These are phyloP conservation scores for Mucor plumbeus DNA, from an alignment of 371 early-diverging fungal species.

Conservation along the genomic window DNA sequence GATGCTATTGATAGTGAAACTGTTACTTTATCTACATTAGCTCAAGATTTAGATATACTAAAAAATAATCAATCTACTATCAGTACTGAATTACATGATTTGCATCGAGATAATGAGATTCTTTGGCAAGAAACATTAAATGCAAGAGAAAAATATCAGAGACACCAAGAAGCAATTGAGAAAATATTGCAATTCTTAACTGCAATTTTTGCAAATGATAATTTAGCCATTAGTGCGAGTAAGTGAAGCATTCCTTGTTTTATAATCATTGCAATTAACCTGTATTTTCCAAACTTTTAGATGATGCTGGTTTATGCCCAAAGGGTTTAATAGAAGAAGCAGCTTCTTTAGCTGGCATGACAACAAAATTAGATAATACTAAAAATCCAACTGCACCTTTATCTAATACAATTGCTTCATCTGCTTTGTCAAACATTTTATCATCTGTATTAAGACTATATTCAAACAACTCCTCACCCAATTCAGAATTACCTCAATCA, in stretches of 20 bases:
- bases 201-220: slow-evolving; percentile 56
- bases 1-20: slow-evolving; percentile 39
- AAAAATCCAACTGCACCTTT: slow-evolving; percentile 14
- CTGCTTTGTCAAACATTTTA: slow-evolving; percentile 23
- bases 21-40: slow-evolving; percentile 54
- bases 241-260: neutral
- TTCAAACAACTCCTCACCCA: slow-evolving; percentile 6
- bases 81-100: slow-evolving; percentile 75
- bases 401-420: slow-evolving; percentile 10
- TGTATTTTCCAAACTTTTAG: slow-evolving; percentile 14
- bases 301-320: slow-evolving; percentile 20
- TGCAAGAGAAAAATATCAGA: slow-evolving; percentile 76
- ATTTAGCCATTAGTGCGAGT: slow-evolving; percentile 25
- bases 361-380: slow-evolving; percentile 13
- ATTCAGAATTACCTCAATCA: neutral
- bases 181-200: slow-evolving; percentile 83
- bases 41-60: slow-evolving; percentile 80
- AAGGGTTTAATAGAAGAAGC: slow-evolving; percentile 49
- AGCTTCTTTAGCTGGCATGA: slow-evolving; percentile 35
- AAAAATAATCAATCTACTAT: slow-evolving; percentile 86
- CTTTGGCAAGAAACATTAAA: slow-evolving; percentile 85
- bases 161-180: slow-evolving; percentile 91
- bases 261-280: neutral
- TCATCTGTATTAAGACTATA: slow-evolving; percentile 27
- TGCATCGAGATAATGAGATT: slow-evolving; percentile 71